A percentile compares a stretch with the other conserved stretches of the same genome.
Evolutionary conservation across 2,329 filamentous ascomycete genomes (phyloP).

Genomic region (Pseudonectria buxi): DNA sequence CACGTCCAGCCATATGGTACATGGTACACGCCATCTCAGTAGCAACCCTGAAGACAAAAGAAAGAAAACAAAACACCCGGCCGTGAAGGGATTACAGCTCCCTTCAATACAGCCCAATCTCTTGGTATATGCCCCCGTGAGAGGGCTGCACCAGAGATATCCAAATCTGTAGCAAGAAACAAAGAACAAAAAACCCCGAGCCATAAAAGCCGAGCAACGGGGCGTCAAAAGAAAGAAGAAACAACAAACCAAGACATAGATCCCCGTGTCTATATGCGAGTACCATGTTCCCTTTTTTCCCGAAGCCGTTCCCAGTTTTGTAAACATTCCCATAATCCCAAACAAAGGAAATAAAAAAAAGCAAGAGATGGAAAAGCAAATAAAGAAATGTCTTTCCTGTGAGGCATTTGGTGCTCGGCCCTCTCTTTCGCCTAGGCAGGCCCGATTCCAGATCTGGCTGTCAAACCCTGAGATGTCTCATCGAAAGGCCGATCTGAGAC

Average conservation of each 20-base stretch:
- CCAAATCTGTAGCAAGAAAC: background rate
- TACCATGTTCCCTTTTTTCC: slow-evolving; percentile 19
- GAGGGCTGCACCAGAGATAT: too few species aligned
- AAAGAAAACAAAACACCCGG: slow-evolving; percentile 5
- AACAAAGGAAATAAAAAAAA: slow-evolving; percentile 4
- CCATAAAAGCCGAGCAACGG: slow-evolving; percentile 10
- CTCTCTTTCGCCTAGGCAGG: slow-evolving; percentile 3
- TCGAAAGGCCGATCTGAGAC: slow-evolving; percentile 22
- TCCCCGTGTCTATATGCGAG: slow-evolving; percentile 24
- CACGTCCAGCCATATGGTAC: slow-evolving; percentile 20
- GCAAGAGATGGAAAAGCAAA: slow-evolving; percentile 3
- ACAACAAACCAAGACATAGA: slow-evolving; percentile 6
- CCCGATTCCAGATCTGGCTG: slow-evolving; percentile 3
- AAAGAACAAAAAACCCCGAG: slow-evolving; percentile 8
- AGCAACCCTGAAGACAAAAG: slow-evolving; percentile 4
- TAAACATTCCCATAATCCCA: slow-evolving; percentile 15
- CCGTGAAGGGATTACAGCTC: slow-evolving; percentile 6
- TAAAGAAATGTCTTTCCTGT: slow-evolving; percentile 8
- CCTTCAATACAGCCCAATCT: too few species aligned
- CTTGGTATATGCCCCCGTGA: too few species aligned
- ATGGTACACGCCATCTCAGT: slow-evolving; percentile 21
- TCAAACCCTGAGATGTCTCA: slow-evolving; percentile 8
- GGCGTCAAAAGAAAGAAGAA: slow-evolving; percentile 8
- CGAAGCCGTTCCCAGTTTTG: slow-evolving; percentile 21
- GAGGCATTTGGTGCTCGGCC: slow-evolving; percentile 11